phyloP scores from a whole-genome alignment of 1,284 basidiomycete species.

The Sporisorium exsertum region DNA sequence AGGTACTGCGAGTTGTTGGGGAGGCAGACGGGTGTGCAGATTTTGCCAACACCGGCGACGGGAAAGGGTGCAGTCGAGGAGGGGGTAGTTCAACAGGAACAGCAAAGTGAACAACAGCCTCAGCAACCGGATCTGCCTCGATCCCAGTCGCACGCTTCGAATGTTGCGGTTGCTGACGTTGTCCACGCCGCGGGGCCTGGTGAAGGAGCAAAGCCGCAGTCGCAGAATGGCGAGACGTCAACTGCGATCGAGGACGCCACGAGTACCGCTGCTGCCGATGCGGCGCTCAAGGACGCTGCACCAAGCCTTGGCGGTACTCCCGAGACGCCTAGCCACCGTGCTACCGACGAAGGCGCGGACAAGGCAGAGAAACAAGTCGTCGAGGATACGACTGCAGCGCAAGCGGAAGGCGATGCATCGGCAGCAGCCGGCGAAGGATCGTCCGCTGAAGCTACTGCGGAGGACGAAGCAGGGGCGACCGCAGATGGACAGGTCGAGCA shows the following conservation, averaged over 20 bases:
- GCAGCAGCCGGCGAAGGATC: not conserved
- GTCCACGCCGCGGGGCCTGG: not conserved
- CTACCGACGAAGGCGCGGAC: not conserved
- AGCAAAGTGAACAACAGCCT: not conserved
- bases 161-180: not conserved
- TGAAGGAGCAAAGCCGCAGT: not conserved
- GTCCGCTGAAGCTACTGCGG: not conserved
- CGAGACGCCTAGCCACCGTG: not conserved
- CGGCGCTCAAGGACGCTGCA: not conserved
- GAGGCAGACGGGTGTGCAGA: conserved; percentile 53
- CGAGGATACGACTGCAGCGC: too few species aligned
- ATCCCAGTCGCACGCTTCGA: conserved; percentile 10
- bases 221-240: not conserved
- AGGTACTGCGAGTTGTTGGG: conserved; percentile 53
- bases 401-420: too few species aligned
- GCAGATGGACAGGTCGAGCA: too few species aligned
- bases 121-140: not conserved
- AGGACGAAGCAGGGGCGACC: not conserved
- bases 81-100: not conserved
- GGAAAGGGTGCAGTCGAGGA: not conserved
- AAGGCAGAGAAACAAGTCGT: too few species aligned
- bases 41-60: conserved; percentile 10
- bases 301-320: not conserved
- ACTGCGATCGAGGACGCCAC: not conserved
- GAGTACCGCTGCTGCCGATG: not conserved